phyloP scores from a whole-genome alignment of 2,329 filamentous ascomycete genomes.

The Ophiostoma australiae region DNA sequence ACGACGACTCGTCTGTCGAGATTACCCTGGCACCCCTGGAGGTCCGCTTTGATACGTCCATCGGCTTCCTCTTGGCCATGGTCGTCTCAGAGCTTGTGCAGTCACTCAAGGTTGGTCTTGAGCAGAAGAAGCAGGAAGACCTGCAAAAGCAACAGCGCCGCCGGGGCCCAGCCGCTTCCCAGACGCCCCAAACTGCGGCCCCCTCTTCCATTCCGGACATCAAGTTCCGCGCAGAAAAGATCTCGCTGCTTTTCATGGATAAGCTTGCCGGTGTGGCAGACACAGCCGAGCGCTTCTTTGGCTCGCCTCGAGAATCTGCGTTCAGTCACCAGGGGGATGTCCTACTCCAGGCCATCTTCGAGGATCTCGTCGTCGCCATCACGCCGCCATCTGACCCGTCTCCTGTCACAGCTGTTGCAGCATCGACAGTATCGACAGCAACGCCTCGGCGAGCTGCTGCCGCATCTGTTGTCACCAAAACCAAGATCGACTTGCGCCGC shows the following conservation, averaged over 20 bases:
- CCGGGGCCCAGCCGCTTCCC: neutral
- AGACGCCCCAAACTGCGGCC: neutral
- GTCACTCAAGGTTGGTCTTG: conserved; percentile 21
- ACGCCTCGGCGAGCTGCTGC: neutral
- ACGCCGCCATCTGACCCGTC: conserved; percentile 30
- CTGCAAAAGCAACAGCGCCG: conserved; percentile 21
- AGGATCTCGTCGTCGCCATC: conserved; percentile 40
- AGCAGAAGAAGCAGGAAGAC: conserved; percentile 29
- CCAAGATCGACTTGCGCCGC: conserved; percentile 48
- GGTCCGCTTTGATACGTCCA: conserved; percentile 52
- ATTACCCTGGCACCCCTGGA: conserved; percentile 49
- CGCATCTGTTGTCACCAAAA: conserved; percentile 26
- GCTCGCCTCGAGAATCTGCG: conserved; percentile 37
- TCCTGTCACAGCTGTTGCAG: neutral
- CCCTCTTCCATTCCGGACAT: conserved; percentile 37
- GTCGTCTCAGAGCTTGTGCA: conserved; percentile 46
- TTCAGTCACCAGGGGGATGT: conserved; percentile 42
- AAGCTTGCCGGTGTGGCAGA: conserved; percentile 50
- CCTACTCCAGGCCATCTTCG: conserved; percentile 48
- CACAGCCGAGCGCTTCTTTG: conserved; percentile 43
- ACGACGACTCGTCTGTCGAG: conserved; percentile 42
- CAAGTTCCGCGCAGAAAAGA: conserved; percentile 44
- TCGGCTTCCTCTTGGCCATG: conserved; percentile 51
- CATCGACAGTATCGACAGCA: neutral
- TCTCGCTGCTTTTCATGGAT: conserved; percentile 54